These are phyloP conservation scores for Heritiera fomes DNA, from an alignment of 345 rosid species.

Conservation along the genomic window DNA sequence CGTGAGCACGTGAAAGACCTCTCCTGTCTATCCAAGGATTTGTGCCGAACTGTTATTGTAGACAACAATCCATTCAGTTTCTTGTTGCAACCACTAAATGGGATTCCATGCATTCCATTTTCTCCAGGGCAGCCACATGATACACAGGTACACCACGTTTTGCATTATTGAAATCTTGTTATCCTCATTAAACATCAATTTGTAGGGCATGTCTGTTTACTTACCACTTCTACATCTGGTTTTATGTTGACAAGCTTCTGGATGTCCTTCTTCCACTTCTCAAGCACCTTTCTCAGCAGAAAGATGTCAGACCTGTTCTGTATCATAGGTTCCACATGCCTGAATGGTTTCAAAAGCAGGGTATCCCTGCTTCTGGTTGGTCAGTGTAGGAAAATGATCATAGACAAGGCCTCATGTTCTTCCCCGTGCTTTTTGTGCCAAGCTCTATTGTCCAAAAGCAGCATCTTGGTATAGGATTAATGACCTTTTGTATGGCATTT, in stretches of 20 bases:
- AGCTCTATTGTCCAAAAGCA: constrained; percentile 18
- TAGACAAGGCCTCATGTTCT: background rate
- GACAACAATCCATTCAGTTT: constrained; percentile 99
- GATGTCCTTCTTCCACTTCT: constrained; percentile 90
- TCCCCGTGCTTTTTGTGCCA: background rate
- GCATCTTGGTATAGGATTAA: constrained; percentile 24
- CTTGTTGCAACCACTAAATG: constrained; percentile 88
- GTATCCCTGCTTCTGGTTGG: constrained; percentile 73
- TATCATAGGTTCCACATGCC: constrained; percentile 86
- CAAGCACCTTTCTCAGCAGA: constrained; percentile 77
- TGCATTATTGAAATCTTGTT: background rate
- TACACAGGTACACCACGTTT: constrained; percentile 49
- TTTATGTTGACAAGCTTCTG: constrained; percentile 61
- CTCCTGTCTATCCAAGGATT: constrained; percentile 72
- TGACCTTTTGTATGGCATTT: constrained; percentile 30
- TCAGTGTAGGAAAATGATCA: constrained; percentile 23
- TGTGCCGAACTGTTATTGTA: constrained; percentile 75
- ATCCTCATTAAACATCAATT: background rate
- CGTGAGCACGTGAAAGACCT: constrained; percentile 96
- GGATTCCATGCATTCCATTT: constrained; percentile 95
- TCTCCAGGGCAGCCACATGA: constrained; percentile 81
- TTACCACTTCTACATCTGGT: background rate
- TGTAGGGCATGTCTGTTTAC: constrained; percentile 17
- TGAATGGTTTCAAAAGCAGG: constrained; percentile 94
- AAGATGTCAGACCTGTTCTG: constrained; percentile 74